Conservation (phyloP, 495 filamentous ascomycete species). For the Trichoderma orchidacearum region DNA sequence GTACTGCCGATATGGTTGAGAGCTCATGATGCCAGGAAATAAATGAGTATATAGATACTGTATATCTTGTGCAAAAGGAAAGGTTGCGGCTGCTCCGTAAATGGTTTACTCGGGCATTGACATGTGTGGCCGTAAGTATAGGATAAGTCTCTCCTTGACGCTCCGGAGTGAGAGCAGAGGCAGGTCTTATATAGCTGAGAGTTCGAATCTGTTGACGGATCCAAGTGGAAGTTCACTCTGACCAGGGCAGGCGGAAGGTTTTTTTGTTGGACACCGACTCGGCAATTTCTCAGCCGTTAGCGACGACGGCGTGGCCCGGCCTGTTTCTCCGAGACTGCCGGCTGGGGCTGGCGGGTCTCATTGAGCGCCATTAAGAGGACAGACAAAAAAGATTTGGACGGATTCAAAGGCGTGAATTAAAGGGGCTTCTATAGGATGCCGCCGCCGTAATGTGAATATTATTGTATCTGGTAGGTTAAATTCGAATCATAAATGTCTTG, state of each 20-base stretch:
- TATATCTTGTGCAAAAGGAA: not conserved
- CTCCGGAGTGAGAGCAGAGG: too few relatives aligned
- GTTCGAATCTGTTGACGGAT: too few relatives aligned
- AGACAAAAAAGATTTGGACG: not conserved
- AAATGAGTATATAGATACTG: too few relatives aligned
- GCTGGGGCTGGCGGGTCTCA: not conserved
- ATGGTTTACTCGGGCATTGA: too few relatives aligned
- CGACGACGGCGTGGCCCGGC: not conserved
- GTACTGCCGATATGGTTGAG: not conserved
- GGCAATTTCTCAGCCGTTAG: not conserved
- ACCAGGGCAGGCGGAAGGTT: not conserved
- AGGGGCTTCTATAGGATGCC: not conserved
- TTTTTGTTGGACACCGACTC: not conserved
- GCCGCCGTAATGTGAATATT: too few relatives aligned
- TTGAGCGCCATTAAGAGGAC: not conserved
- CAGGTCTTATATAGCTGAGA: not conserved
- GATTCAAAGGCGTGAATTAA: too few relatives aligned
- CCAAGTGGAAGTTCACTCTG: not conserved
- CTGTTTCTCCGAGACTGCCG: not conserved
- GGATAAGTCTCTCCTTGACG: too few relatives aligned
- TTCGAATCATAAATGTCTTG: too few relatives aligned
- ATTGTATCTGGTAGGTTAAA: too few relatives aligned
- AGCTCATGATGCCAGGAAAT: not conserved
- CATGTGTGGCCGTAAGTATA: too few relatives aligned
- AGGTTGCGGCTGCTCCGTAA: not conserved